Conservation (phyloP, 2,329 filamentous ascomycete genomes). For the Phialophora tarda region DNA sequence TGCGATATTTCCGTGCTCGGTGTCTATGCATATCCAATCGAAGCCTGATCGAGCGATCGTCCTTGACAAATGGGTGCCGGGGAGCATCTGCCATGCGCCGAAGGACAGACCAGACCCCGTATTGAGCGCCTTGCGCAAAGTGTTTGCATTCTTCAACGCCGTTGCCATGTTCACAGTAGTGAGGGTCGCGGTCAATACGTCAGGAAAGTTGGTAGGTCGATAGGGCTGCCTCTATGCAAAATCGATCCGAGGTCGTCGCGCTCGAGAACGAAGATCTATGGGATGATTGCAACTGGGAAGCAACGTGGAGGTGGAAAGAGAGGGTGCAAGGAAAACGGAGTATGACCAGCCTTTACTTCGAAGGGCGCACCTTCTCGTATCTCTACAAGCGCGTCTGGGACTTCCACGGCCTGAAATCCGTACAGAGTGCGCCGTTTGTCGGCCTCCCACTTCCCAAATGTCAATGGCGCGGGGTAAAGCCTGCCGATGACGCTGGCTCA, state of each 20-base stretch:
- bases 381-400: background rate
- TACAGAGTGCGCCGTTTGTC: background rate
- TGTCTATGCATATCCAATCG: slow-evolving; percentile 62
- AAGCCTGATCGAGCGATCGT: slow-evolving; percentile 59
- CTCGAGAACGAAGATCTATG: background rate
- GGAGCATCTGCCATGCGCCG: slow-evolving; percentile 65
- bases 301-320: background rate
- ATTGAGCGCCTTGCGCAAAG: slow-evolving; percentile 58
- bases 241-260: background rate
- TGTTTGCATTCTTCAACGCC: slow-evolving; percentile 60
- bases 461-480: slow-evolving; percentile 1
- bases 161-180: slow-evolving; percentile 32
- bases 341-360: background rate
- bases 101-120: slow-evolving; percentile 56
- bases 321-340: background rate
- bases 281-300: background rate
- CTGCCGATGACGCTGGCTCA: background rate
- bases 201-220: background rate
- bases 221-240: background rate
- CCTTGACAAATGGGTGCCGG: slow-evolving; percentile 60
- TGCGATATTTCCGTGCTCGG: slow-evolving; percentile 63
- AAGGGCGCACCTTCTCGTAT: background rate
- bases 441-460: background rate
- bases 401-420: background rate
- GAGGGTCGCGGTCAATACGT: background rate